Base-by-base conservation (phyloP, 805 yeast species). In the Aciculoconidium aculeatum region DNA sequence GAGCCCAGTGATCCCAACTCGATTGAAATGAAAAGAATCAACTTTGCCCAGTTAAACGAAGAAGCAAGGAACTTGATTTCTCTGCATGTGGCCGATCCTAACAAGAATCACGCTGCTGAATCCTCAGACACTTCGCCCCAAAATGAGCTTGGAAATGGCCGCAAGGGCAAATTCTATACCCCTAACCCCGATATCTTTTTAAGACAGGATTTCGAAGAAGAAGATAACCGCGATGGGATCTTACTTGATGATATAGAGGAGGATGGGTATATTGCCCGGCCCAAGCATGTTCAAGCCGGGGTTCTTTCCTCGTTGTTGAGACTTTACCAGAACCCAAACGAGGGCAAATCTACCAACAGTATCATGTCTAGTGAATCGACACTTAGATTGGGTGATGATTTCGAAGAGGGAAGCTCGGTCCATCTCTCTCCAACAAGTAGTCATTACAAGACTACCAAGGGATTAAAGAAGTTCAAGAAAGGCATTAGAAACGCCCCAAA, bases 301-400 rank as follows among this genome's bases (percentile, higher is more conserved):
- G 90, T 87, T 11, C 65, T 87, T 16, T 83, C 95, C 0, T 75
- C 90, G 1, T 65, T 87, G 38, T 63, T 87, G 39, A 70, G 77
- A 36, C 61, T 87, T 27, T 86, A 87, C 47, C 80, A 76, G 38
- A 61, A 67, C 44, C 68, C 57, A 3, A 49, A 50, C 15, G 58
- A 46, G 10, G 39, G 35, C 22, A 51, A 51, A 34, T 53, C 61
- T 1, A 26, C 49, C 7, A 30, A 48, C 14, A 49, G 58, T 16
- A n/a, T n/a, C n/a, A n/a, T n/a, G n/a, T n/a, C n/a, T n/a, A n/a
- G n/a, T n/a, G n/a, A n/a, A n/a, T n/a, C n/a, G n/a, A n/a, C n/a
- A n/a, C n/a, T n/a, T n/a, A n/a, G n/a, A n/a, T n/a, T n/a, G n/a
- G n/a, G n/a, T n/a, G n/a, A n/a, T n/a, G n/a, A n/a, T n/a, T n/a